Conservation (phyloP, 306 rosid genomes). For the Quercus wislizeni region DNA sequence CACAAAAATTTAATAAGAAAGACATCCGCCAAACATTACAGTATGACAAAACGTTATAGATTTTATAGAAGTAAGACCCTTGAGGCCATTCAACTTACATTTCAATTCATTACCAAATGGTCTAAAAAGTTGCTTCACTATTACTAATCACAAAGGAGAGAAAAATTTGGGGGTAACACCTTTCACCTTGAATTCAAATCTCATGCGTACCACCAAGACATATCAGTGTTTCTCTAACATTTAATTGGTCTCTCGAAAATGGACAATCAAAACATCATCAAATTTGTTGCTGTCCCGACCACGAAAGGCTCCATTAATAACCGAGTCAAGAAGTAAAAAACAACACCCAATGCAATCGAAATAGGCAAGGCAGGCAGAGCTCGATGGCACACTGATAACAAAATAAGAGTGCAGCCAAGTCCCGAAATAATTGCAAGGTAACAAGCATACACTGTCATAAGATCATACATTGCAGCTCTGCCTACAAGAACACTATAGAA, state of each 20-base stretch:
- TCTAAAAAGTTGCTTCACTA: conserved; percentile 24
- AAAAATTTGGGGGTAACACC: conserved; percentile 4
- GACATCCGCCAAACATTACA: not conserved
- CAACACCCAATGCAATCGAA: conserved; percentile 75
- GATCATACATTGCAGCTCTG: conserved; percentile 97
- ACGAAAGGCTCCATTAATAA: conserved; percentile 89
- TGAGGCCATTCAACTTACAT: not conserved
- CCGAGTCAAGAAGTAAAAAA: conserved; percentile 87
- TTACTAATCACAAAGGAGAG: conserved; percentile 23
- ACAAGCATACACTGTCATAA: conserved; percentile 95
- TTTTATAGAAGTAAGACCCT: conserved; percentile 11
- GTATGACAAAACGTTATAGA: conserved; percentile 7
- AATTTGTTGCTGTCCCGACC: conserved; percentile 83
- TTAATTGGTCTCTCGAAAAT: conserved; percentile 16
- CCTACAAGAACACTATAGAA: conserved; percentile 97
- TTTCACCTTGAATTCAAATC: conserved; percentile 23
- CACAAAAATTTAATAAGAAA: not conserved
- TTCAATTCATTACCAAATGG: not conserved
- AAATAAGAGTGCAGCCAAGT: conserved; percentile 83
- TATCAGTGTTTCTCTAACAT: conserved; percentile 23
- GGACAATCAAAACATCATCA: conserved; percentile 72
- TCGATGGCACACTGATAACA: conserved; percentile 67
- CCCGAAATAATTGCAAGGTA: conserved; percentile 94
- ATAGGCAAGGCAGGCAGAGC: conserved; percentile 94
- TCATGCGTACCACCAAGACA: conserved; percentile 20